These are phyloP conservation scores for Vigna angularis DNA, from an alignment of 306 rosid genomes.

Conservation along the genomic window DNA sequence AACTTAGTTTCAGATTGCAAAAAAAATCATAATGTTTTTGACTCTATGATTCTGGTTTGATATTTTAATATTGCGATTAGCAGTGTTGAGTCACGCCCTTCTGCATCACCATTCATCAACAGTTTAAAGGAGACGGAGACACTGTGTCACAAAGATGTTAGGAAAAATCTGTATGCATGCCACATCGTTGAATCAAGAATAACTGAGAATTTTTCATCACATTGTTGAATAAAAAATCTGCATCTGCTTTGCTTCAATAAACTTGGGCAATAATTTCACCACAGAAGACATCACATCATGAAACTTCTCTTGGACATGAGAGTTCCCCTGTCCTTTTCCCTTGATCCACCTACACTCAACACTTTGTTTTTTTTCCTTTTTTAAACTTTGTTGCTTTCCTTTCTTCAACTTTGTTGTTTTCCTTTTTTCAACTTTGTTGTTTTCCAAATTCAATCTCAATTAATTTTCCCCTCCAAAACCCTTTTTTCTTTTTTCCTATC, in stretches of 20 bases:
- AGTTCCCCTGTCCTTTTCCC: neutral
- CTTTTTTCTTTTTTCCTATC: neutral
- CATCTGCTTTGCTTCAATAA: neutral
- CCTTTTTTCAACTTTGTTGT: neutral
- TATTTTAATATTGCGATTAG: too few species aligned
- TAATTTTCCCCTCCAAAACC: neutral
- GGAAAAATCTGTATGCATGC: slow-evolving; percentile 13
- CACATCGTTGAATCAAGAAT: neutral
- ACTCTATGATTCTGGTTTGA: too few species aligned
- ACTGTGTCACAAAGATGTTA: neutral
- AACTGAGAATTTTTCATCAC: neutral
- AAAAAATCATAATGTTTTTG: too few species aligned
- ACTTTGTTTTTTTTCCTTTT: neutral
- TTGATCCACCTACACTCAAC: slow-evolving; percentile 14
- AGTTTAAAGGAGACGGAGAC: neutral
- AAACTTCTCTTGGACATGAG: neutral
- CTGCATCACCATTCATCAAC: neutral
- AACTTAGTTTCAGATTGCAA: too few species aligned
- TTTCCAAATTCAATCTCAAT: neutral
- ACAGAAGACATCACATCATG: neutral
- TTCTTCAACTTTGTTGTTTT: neutral
- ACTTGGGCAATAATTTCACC: neutral
- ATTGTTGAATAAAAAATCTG: too few species aligned
- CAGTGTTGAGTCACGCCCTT: too few species aligned
- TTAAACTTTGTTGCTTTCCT: neutral